Percentiles rank a stretch among this genome's conserved stretches.
Evolutionary conservation across 2,329 filamentous ascomycete species (phyloP).

Genomic region (Neonectria neomacrospora): DNA sequence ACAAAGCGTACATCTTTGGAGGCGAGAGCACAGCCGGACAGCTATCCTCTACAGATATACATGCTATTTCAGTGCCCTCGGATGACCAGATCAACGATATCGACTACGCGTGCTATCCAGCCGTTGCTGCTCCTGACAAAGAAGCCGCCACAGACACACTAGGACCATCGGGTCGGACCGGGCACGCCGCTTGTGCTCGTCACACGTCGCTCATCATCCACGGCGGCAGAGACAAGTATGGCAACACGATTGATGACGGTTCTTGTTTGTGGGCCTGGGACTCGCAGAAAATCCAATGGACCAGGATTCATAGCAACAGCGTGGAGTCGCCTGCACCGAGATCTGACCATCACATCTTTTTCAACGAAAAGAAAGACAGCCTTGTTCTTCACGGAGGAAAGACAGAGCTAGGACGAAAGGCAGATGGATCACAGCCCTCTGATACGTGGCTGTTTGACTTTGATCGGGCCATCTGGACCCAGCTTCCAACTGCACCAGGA

Average conservation of each 20-base stretch:
- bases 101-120: slow-evolving; percentile 38
- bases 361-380: slow-evolving; percentile 24
- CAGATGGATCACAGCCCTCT: slow-evolving; percentile 4
- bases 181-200: slow-evolving; percentile 32
- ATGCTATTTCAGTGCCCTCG: slow-evolving; percentile 22
- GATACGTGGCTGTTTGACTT: slow-evolving; percentile 38
- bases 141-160: slow-evolving; percentile 7
- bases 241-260: slow-evolving; percentile 21
- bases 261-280: slow-evolving; percentile 36
- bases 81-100: neutral
- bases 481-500: slow-evolving; percentile 24
- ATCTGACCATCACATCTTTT: slow-evolving; percentile 31
- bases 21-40: slow-evolving; percentile 29
- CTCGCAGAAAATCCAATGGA: slow-evolving; percentile 20
- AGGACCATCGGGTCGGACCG: slow-evolving; percentile 14
- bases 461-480: slow-evolving; percentile 24
- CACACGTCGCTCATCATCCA: slow-evolving; percentile 27
- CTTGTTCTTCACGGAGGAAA: slow-evolving; percentile 32
- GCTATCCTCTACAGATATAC: slow-evolving; percentile 32
- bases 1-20: slow-evolving; percentile 36
- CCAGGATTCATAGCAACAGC: slow-evolving; percentile 22
- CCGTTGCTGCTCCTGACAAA: slow-evolving; percentile 7
- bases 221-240: slow-evolving; percentile 26
- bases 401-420: neutral
- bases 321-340: slow-evolving; percentile 11